Evolutionary conservation across 2,329 filamentous ascomycete genomes (phyloP), one percentile per base, ranked within the genome.

Genomic region (Ophiostoma tasmaniense): DNA sequence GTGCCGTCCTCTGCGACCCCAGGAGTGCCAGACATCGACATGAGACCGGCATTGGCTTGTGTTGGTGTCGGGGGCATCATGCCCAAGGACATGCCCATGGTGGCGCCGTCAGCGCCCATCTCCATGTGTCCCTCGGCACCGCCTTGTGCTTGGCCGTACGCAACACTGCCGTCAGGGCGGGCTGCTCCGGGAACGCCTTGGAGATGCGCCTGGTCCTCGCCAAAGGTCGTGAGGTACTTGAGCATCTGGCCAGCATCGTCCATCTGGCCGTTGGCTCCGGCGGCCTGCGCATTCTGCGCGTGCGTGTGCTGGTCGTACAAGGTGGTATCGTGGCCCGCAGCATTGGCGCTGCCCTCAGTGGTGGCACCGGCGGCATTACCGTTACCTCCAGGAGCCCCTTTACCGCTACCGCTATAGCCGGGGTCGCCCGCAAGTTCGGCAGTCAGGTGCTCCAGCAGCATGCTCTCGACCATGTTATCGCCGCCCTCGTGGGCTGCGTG

Each of bases 21-120:
- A 85, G 83, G 76, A 82, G 83, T 30, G 81, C 82, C 73, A 77
- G 77, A 70, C 84, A 83, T 72, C 82, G 80, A 39, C 17, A 42
- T 50, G 8, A 52, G 42, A 13, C 62, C 62, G 20, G 62, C 64
- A 22, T 39, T 42, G n/a, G 35, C 64, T 37, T 42, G 64, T 14
- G 62, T 39, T n/a, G 62, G 62, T 33, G 64, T 42, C 22, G 35
- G 64, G 13, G 35, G 64, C 64, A 64, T 64, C 61, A 64, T 64
- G 33, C 61, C 61, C 33, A 37, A 4, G 3, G 28, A 8, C 61
- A 64, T 64, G 6, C 61, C 30, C 61, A 64, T 64, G 61, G 13
- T 37, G 8, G 14, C 33, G 61, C 61, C 61, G 30, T 64, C 61
- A 20, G 33, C 61, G 11, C 61, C 61, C 61, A 64, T 64, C 20